Base-by-base conservation (phyloP, 2,329 filamentous ascomycete species). In the Cladosporium sp. region DNA sequence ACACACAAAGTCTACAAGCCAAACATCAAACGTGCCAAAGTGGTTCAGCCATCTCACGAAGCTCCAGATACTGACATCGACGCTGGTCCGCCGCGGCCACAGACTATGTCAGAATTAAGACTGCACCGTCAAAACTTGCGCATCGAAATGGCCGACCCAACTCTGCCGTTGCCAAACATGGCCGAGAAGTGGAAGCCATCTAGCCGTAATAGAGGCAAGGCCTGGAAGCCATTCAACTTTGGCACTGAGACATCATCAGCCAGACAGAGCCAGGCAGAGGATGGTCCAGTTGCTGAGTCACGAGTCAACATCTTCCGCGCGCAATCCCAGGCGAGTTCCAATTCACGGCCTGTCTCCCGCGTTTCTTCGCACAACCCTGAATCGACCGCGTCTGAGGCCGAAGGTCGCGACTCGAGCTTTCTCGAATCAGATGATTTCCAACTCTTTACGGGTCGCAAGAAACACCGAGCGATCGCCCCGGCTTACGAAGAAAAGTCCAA, bases 81-180 rank as follows among this genome's bases (percentile, higher is more conserved):
- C 22, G 22, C 22, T 28, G 22, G 22, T 28, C 22, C 22, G 7
- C 22, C 22, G 22, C 22, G 22, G 7, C 22, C 22, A 28, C 22
- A 28, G 22, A 28, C 22, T 28, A 28, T 28, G 22, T 28, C 22
- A 28, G 22, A 28, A 28, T 28, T 28, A 13, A 66, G 65, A 54
- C 58, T 68, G 1, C 62, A 61, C 40, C 65, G 66, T 19, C 65
- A 68, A 54, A 62, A 62, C 33, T 61, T 61, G 53, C 63, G 64
- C 48, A 67, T 65, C 31, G 57, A 61, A 37, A 59, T 60, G 28
- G 63, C 61, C 5, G 65, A 68, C 18, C 59, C 65, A 28, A 57
- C 62, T 4, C 48, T 66, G 32, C 53, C 52, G 11, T 52, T 56
- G 11, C 58, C 56, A n/a, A n/a, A 42, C 1, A 49, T 48, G 33